Conservation (phyloP, 139 green algal species). For the Pedinophyceae sp. region DNA sequence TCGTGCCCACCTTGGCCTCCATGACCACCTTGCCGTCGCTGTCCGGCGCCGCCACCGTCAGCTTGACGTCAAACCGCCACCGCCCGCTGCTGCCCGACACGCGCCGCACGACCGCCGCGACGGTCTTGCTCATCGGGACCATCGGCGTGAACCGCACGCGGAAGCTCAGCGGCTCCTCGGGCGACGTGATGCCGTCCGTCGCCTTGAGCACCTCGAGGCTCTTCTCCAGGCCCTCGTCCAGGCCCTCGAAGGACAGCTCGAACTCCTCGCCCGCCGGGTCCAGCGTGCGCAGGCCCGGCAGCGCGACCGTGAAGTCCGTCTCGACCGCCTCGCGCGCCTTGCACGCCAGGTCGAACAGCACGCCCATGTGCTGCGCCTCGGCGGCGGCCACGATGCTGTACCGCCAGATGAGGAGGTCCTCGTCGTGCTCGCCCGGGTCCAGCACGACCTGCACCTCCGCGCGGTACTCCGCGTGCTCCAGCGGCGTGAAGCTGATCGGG, state of each 20-base stretch:
- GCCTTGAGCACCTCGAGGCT: not conserved
- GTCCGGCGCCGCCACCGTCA: constrained; percentile 11
- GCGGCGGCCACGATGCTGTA: not conserved
- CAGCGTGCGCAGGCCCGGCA: not conserved
- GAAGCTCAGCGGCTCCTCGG: not conserved
- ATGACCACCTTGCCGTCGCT: constrained; percentile 9
- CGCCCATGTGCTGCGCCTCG: not conserved
- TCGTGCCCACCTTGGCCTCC: constrained; percentile 5
- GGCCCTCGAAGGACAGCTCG: too few species aligned
- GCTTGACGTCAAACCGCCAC: constrained; percentile 23
- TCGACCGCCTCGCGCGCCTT: not conserved
- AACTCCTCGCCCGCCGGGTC: not conserved
- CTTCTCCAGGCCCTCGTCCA: not conserved
- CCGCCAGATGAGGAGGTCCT: not conserved
- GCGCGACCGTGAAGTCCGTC: not conserved
- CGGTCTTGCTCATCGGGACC: constrained; percentile 3
- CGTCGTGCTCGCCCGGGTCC: not conserved
- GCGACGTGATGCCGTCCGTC: not conserved
- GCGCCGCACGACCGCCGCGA: constrained; percentile 13
- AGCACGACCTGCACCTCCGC: not conserved
- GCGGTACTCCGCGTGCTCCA: not conserved
- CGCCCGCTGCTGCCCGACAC: constrained; percentile 16
- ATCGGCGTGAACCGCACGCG: constrained; percentile 8
- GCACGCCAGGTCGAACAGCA: not conserved
- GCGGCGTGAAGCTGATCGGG: constrained; percentile 12